A percentile compares a stretch with the other conserved stretches of the same genome.
These are phyloP conservation scores for Populus euphratica DNA, from an alignment of 345 rosid species.

Conservation along the genomic window DNA sequence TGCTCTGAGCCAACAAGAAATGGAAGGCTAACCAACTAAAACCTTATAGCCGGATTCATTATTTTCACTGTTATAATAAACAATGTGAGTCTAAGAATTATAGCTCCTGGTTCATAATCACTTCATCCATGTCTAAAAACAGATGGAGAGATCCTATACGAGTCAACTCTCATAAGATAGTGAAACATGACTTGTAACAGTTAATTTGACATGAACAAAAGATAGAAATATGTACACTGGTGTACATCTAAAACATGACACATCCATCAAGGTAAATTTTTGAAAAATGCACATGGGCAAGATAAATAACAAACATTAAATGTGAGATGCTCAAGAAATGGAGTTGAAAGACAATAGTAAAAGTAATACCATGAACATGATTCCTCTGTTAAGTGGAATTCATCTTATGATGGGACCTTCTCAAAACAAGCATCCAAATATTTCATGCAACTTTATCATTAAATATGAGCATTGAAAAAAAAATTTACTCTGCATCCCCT, in stretches of 20 bases:
- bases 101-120: background rate
- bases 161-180: background rate
- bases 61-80: background rate
- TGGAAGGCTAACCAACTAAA: background rate
- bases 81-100: background rate
- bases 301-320: background rate
- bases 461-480: background rate
- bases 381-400: background rate
- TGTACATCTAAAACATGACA: background rate
- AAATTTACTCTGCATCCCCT: background rate
- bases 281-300: background rate
- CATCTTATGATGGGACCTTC: background rate
- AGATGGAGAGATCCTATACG: background rate
- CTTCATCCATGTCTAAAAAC: background rate
- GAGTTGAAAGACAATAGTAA: background rate
- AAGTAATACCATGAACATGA: background rate
- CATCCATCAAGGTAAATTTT: background rate
- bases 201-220: background rate
- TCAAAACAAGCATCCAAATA: background rate
- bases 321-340: background rate
- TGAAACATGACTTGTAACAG: background rate
- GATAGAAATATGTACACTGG: background rate
- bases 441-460: background rate
- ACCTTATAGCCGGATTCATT: background rate
- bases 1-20: background rate